Evolutionary conservation across 2,329 filamentous ascomycete genomes (phyloP).

Genomic region (Phyllosticta citribraziliensis): DNA sequence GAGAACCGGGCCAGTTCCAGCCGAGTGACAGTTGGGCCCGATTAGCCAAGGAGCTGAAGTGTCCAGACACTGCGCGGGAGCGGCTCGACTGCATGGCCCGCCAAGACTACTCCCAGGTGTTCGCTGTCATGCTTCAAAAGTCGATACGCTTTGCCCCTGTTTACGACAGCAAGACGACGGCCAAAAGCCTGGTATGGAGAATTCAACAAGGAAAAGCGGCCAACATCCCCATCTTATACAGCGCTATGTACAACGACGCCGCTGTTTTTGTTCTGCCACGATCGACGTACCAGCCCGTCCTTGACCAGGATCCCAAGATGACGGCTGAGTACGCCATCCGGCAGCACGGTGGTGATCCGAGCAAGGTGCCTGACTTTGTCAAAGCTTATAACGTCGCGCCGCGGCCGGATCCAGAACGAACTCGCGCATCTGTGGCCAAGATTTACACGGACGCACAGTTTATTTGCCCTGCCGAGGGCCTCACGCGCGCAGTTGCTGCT

Average conservation of each 20-base stretch:
- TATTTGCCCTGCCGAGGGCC: neutral
- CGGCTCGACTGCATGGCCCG: neutral
- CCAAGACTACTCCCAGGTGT: neutral
- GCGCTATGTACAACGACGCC: neutral
- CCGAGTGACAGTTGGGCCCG: neutral
- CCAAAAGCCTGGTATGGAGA: neutral
- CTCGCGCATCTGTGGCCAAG: neutral
- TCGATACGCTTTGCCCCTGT: neutral
- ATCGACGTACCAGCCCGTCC: neutral
- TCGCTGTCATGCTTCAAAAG: neutral
- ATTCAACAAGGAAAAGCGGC: neutral
- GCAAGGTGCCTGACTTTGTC: neutral
- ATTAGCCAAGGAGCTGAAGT: neutral
- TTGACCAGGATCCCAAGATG: neutral
- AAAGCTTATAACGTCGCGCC: neutral
- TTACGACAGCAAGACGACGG: neutral
- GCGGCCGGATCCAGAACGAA: neutral
- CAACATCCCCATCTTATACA: neutral
- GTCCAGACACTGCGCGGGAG: neutral
- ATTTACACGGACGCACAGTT: neutral
- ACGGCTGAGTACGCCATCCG: neutral
- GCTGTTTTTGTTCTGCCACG: neutral
- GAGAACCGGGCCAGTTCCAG: neutral
- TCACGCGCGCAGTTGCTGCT: neutral
- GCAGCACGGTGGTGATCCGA: neutral